Evolutionary conservation across 2,329 filamentous ascomycete genomes (phyloP).

Genomic region (Clarireedia monteithiana): DNA sequence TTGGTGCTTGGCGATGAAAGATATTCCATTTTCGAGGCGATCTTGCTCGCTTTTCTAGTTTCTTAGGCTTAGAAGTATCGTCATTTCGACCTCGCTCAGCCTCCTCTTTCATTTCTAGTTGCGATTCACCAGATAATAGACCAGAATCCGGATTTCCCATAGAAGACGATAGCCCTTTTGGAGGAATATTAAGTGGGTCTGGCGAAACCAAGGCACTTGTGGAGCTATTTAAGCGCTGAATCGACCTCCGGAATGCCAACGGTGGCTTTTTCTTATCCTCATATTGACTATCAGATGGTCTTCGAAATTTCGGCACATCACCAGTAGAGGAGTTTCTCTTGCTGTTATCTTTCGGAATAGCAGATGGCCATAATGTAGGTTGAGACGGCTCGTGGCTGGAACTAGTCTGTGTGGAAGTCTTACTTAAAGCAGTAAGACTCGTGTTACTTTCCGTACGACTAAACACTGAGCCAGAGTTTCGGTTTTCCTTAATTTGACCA

Average conservation of each 20-base stretch:
- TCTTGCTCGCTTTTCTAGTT: constrained; percentile 46
- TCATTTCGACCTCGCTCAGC: constrained; percentile 26
- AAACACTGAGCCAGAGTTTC: constrained; percentile 45
- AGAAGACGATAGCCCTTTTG: constrained; percentile 37
- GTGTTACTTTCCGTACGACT: constrained; percentile 43
- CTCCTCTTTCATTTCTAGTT: constrained; percentile 32
- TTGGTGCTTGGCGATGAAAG: constrained; percentile 48
- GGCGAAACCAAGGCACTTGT: constrained; percentile 41
- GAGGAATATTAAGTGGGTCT: constrained; percentile 41
- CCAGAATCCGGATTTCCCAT: constrained; percentile 50
- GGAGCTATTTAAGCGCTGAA: constrained; percentile 43
- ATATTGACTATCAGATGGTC: constrained; percentile 48
- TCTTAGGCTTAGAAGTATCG: constrained; percentile 37
- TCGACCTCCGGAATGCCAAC: constrained; percentile 47
- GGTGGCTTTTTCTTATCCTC: constrained; percentile 45
- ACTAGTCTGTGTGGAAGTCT: constrained; percentile 28
- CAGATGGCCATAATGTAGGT: constrained; percentile 46
- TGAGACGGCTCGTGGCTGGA: constrained; percentile 32
- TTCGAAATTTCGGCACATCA: constrained; percentile 16
- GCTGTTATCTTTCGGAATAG: constrained; percentile 35
- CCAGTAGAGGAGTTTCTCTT: constrained; percentile 14
- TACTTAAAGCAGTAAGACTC: constrained; percentile 37
- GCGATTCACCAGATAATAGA: constrained; percentile 50
- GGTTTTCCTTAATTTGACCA: constrained; percentile 53
- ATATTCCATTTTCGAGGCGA: constrained; percentile 54